phyloP scores from a whole-genome alignment of 1,284 basidiomycete species.

The Rhodotorula sp. region DNA sequence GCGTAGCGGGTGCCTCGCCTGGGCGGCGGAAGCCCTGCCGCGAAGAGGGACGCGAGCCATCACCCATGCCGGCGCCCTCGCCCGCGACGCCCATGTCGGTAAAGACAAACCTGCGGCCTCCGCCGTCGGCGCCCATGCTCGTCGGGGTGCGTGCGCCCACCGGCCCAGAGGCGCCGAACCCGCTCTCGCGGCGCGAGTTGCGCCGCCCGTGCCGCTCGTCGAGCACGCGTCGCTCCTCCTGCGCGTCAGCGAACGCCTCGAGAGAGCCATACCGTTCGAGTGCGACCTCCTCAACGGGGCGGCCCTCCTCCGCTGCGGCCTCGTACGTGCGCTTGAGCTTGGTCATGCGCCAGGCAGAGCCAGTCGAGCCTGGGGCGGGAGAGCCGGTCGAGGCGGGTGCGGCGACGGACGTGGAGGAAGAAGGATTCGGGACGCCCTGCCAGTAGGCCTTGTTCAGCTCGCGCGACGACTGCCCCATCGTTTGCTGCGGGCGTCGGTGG shows the following conservation, averaged over 20 bases:
- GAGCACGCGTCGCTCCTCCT: constrained; percentile 77
- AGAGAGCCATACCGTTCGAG: constrained; percentile 83
- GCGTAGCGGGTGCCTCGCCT: constrained; percentile 26
- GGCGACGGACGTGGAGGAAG: constrained; percentile 52
- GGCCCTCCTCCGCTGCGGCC: constrained; percentile 71
- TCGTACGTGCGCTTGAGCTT: constrained; percentile 87
- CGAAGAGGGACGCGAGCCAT: constrained; percentile 58
- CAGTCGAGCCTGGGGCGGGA: constrained; percentile 77
- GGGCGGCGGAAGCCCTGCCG: constrained; percentile 44
- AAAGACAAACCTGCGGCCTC: constrained; percentile 31
- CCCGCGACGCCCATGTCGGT: constrained; percentile 31
- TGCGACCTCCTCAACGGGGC: constrained; percentile 76
- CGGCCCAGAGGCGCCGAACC: constrained; percentile 52
- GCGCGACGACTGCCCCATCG: constrained; percentile 55
- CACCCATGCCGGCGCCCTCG: neutral
- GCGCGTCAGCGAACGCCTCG: constrained; percentile 82
- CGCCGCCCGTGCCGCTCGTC: constrained; percentile 64
- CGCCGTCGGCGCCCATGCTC: constrained; percentile 23
- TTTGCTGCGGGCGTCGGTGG: constrained; percentile 54
- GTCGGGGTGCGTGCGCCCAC: constrained; percentile 15
- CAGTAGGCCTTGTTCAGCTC: constrained; percentile 69
- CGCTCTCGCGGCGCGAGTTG: constrained; percentile 48
- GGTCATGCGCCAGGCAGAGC: constrained; percentile 97
- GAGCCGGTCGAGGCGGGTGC: constrained; percentile 50
- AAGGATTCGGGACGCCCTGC: constrained; percentile 63